Evolutionary conservation across 2,329 filamentous ascomycete genomes (phyloP).

Genomic region (Albophoma yamanashiensis): DNA sequence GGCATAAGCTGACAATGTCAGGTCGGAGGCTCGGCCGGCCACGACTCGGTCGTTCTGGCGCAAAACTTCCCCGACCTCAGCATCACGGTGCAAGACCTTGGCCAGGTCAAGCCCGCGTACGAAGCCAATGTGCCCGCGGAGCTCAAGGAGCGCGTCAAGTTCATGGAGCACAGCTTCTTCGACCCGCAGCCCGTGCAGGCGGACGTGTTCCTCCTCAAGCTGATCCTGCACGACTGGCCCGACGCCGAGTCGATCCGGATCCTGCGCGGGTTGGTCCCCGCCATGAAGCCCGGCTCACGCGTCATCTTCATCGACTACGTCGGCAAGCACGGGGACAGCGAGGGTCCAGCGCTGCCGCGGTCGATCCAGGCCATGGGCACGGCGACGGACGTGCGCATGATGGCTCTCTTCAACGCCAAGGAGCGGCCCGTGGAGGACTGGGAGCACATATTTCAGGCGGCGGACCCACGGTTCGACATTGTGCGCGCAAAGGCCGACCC

Average conservation of each 20-base stretch:
- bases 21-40: slow-evolving; percentile 32
- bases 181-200: slow-evolving; percentile 25
- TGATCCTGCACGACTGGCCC: slow-evolving; percentile 46
- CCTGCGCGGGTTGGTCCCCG: slow-evolving; percentile 28
- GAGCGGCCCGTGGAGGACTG: slow-evolving; percentile 36
- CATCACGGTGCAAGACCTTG: slow-evolving; percentile 34
- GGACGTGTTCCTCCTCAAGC: slow-evolving; percentile 41
- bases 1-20: slow-evolving; percentile 4
- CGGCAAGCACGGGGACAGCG: slow-evolving; percentile 19
- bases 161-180: slow-evolving; percentile 28
- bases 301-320: slow-evolving; percentile 28
- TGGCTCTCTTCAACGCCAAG: slow-evolving; percentile 36
- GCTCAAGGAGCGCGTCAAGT: slow-evolving; percentile 21
- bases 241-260: slow-evolving; percentile 31
- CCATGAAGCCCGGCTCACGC: slow-evolving; percentile 30
- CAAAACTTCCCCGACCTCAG: slow-evolving; percentile 27
- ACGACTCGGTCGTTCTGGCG: slow-evolving; percentile 29
- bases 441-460: slow-evolving; percentile 30
- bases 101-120: slow-evolving; percentile 22
- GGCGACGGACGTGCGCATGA: slow-evolving; percentile 37
- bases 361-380: slow-evolving; percentile 27
- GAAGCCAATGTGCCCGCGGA: slow-evolving; percentile 22
- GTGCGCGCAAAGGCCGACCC: slow-evolving; percentile 23
- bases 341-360: slow-evolving; percentile 15
- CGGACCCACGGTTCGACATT: slow-evolving; percentile 35